Percentiles rank a stretch among this genome's conserved stretches.
phyloP scores from a whole-genome alignment of 1,284 basidiomycete species.

The Agaricales sp. region DNA sequence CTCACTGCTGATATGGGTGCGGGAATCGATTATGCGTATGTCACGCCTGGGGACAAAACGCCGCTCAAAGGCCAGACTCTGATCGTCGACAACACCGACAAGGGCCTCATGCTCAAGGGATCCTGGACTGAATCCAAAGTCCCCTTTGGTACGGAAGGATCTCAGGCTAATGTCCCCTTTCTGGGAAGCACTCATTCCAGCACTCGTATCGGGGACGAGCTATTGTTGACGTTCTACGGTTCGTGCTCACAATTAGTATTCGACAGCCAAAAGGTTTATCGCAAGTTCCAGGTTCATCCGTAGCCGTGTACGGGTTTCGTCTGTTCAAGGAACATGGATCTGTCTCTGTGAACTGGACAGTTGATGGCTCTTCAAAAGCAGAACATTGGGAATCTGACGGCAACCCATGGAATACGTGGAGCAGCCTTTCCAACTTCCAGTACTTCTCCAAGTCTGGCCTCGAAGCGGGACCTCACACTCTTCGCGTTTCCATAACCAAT shows the following conservation, averaged over 20 bases:
- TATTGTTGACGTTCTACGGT: neutral
- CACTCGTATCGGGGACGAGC: neutral
- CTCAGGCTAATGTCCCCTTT: neutral
- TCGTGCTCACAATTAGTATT: no score
- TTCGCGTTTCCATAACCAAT: neutral
- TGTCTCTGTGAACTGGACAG: neutral
- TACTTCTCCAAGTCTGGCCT: neutral
- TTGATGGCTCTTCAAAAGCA: neutral
- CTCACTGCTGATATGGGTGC: neutral
- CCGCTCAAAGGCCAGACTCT: neutral
- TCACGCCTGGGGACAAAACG: neutral
- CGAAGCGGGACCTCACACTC: neutral
- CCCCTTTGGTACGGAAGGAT: neutral
- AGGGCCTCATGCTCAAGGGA: neutral
- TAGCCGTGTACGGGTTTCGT: neutral
- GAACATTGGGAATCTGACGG: neutral
- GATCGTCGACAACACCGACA: neutral
- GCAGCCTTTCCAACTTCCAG: neutral
- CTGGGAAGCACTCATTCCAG: neutral
- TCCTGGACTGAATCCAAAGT: neutral
- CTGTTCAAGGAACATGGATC: neutral
- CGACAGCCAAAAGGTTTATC: no score
- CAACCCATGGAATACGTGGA: neutral
- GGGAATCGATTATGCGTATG: neutral
- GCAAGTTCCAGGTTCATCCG: neutral